Conservation (phyloP, 257 asterid genomes). For the Paraleonurus japonicus region DNA sequence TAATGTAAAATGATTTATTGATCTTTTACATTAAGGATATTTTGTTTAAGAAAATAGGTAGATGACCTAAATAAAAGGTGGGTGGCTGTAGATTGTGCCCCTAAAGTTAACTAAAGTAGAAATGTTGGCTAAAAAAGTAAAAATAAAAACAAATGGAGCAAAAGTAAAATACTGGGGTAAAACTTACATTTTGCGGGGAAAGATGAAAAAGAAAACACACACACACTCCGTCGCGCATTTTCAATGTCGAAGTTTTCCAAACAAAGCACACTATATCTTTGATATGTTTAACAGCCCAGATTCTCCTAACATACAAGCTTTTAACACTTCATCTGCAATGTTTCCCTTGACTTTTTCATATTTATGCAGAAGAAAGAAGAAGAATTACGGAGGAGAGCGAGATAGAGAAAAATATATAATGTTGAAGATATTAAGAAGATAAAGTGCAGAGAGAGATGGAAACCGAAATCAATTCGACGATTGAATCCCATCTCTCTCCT, state of each 20-base stretch:
- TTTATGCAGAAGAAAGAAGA: not conserved
- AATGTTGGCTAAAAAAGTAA: too few species aligned
- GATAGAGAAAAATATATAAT: not conserved
- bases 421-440: not conserved
- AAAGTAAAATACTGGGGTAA: not conserved
- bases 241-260: not conserved
- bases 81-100: too few species aligned
- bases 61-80: too few species aligned
- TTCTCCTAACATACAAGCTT: not conserved
- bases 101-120: too few species aligned
- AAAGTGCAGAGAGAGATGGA: slow-evolving; percentile 38
- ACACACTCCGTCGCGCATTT: not conserved
- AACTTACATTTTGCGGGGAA: not conserved
- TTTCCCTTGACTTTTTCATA: not conserved
- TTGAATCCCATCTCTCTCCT: slow-evolving; percentile 23
- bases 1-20: too few species aligned
- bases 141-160: not conserved
- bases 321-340: not conserved
- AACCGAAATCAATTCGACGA: not conserved
- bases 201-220: not conserved
- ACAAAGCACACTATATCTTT: not conserved
- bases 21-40: too few species aligned
- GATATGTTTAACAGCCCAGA: not conserved
- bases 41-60: too few species aligned
- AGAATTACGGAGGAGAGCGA: not conserved